Base-by-base conservation (phyloP, 2,329 filamentous ascomycete genomes). In the Fusarium albosuccineum region DNA sequence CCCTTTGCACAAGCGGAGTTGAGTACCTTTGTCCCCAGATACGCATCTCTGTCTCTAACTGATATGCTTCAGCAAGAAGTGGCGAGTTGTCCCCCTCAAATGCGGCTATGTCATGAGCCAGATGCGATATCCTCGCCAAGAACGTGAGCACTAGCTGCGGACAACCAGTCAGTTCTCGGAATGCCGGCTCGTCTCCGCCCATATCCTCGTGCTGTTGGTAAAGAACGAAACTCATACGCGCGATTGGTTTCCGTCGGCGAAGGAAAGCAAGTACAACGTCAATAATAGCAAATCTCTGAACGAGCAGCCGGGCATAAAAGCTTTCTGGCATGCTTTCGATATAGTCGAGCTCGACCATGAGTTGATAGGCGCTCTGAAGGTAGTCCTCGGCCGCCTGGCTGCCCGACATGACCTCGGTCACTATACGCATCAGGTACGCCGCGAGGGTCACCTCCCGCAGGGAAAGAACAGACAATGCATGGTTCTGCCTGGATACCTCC, bases 391-490 rank as follows among this genome's bases (percentile, higher is more conserved):
- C 44, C 2, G 34, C 36, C 16, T 60, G 30, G 11, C 57, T 60
- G 5, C 51, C 57, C 4, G 51, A 56, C 57, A 60, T 60, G 30
- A 60, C 57, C 29, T 60, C 57, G 30, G 57, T 41, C 16, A 48
- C 57, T 2, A 60, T 56, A 16, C 50, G 44, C 57, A 60, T 56
- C 33, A 60, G 45, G 7, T 41, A 56, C 17, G 57, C 57, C 6
- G 57, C 57, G 8, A 60, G 57, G n/a, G 44, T 50, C 2, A 60
- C 57, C 27, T 60, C 57, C 3, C 46, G 10, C 0, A 49, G 46
- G 4, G 46, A 49, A n/a, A 49, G 46, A 8, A 49, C 30, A 7
- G 46, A 49, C 5, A 49, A 13, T 6, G 13, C 33, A 11, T 49
- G 45, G 30, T 4, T 49, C 30, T 26, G 45, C 4, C 33, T 6